Evolutionary conservation across 2,329 filamentous ascomycete species (phyloP).

Genomic region (Ceratocystiopsis brevicomis): DNA sequence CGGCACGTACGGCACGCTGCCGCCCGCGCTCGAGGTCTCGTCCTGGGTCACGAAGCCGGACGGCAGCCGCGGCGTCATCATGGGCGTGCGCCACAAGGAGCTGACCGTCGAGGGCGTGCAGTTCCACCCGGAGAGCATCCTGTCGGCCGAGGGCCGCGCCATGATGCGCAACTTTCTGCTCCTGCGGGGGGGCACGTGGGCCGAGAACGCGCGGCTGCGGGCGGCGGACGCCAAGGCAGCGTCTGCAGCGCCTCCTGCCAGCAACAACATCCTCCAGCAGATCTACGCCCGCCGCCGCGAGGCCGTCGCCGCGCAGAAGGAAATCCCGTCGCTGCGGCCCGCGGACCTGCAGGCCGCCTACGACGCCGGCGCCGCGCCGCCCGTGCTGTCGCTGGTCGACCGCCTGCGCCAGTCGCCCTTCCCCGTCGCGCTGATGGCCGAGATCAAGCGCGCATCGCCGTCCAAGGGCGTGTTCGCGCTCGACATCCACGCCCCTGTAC

Average conservation of each 20-base stretch:
- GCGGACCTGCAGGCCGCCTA: constrained; percentile 75
- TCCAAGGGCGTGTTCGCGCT: constrained; percentile 91
- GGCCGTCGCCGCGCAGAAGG: constrained; percentile 62
- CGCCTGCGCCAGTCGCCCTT: constrained; percentile 68
- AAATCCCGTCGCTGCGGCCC: constrained; percentile 66
- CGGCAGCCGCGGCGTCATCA: constrained; percentile 70
- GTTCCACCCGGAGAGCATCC: constrained; percentile 92
- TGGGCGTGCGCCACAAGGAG: constrained; percentile 89
- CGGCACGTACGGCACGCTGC: constrained; percentile 73
- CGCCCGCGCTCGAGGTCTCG: constrained; percentile 68
- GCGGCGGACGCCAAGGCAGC: constrained; percentile 16
- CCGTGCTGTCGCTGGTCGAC: constrained; percentile 61
- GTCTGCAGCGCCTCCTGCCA: constrained; percentile 3
- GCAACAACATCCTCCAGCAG: constrained; percentile 65
- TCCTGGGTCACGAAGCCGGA: constrained; percentile 72
- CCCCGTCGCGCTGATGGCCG: constrained; percentile 83
- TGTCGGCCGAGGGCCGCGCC: constrained; percentile 68
- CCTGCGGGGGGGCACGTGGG: constrained; percentile 83
- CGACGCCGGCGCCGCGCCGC: constrained; percentile 65
- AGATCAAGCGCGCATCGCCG: constrained; percentile 91
- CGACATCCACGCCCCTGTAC: constrained; percentile 68
- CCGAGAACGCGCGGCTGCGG: constrained; percentile 47
- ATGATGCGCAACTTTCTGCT: constrained; percentile 89
- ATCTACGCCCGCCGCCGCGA: constrained; percentile 72
- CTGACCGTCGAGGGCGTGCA: constrained; percentile 88